A percentile compares a stretch with the other conserved stretches of the same genome.
phyloP scores from a whole-genome alignment of 257 asterid species.

The Apocynum venetum region DNA sequence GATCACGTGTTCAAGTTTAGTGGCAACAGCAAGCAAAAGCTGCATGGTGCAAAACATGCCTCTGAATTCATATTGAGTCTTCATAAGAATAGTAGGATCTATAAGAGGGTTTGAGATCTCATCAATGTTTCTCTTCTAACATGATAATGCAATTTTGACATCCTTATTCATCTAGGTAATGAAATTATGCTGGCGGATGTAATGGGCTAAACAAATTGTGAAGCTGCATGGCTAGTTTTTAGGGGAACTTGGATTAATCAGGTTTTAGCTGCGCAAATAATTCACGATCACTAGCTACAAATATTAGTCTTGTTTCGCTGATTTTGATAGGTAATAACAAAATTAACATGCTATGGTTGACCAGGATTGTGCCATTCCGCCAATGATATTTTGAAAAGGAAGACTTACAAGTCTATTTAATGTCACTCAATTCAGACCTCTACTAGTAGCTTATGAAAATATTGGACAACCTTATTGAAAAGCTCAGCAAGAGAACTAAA shows the following conservation, averaged over 20 bases:
- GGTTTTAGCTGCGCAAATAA: no score
- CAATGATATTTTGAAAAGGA: not conserved
- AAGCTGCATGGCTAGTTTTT: not conserved
- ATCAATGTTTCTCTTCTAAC: not conserved
- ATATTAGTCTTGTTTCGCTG: no score
- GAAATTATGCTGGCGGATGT: not conserved
- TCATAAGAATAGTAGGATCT: not conserved
- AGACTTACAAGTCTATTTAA: not conserved
- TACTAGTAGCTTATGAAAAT: not conserved
- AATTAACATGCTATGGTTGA: no score
- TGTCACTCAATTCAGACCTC: not conserved
- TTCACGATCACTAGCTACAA: no score
- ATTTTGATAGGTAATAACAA: no score
- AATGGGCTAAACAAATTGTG: not conserved
- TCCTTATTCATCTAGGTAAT: not conserved
- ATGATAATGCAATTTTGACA: not conserved
- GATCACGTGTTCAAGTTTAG: slow-evolving; percentile 70
- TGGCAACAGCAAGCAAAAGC: slow-evolving; percentile 62
- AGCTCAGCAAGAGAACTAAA: not conserved
- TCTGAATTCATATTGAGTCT: not conserved
- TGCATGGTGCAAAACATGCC: slow-evolving; percentile 19
- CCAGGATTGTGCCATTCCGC: no score
- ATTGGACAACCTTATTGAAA: not conserved
- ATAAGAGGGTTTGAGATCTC: not conserved
- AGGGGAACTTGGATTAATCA: no score